A percentile compares a stretch with the other conserved stretches of the same genome.
Evolutionary conservation across 805 yeast genomes (phyloP).

Genomic region (Komagataella pseudopastoris): DNA sequence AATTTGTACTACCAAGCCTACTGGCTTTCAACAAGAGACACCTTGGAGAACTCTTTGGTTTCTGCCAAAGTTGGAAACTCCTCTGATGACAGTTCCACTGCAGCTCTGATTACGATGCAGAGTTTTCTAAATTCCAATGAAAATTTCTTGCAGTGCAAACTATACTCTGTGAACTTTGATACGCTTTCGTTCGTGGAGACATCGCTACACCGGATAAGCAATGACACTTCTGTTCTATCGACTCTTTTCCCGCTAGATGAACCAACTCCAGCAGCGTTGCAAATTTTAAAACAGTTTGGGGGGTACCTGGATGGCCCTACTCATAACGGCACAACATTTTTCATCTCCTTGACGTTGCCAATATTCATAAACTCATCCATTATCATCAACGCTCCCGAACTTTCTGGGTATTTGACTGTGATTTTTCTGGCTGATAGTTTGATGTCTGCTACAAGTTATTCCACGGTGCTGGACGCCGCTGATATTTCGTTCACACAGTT

Average conservation of each 20-base stretch:
- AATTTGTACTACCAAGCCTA: conserved; percentile 54
- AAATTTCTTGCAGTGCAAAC: conserved; percentile 44
- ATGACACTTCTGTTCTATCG: conserved; percentile 17
- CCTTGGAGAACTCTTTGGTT: conserved; percentile 46
- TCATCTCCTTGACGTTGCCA: conserved; percentile 69
- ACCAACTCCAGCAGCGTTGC: conserved; percentile 28
- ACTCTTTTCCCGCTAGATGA: conserved; percentile 36
- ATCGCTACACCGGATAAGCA: conserved; percentile 9
- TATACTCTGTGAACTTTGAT: conserved; percentile 49
- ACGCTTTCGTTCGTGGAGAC: conserved; percentile 31
- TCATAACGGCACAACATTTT: conserved; percentile 28
- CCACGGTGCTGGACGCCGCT: conserved; percentile 24
- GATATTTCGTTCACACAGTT: conserved; percentile 7
- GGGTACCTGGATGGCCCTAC: conserved; percentile 63
- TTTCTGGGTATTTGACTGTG: conserved; percentile 63
- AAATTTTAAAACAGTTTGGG: conserved; percentile 22
- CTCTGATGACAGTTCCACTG: conserved; percentile 32
- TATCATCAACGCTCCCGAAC: conserved; percentile 36
- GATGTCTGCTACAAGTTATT: conserved; percentile 23
- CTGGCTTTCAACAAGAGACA: conserved; percentile 48
- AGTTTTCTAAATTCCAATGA: conserved; percentile 55
- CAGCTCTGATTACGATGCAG: conserved; percentile 33
- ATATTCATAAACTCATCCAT: conserved; percentile 65
- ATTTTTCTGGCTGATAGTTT: conserved; percentile 32
- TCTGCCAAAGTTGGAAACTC: conserved; percentile 63